phyloP scores from a whole-genome alignment of 257 asterid genomes.

The Hygrophila difformis region DNA sequence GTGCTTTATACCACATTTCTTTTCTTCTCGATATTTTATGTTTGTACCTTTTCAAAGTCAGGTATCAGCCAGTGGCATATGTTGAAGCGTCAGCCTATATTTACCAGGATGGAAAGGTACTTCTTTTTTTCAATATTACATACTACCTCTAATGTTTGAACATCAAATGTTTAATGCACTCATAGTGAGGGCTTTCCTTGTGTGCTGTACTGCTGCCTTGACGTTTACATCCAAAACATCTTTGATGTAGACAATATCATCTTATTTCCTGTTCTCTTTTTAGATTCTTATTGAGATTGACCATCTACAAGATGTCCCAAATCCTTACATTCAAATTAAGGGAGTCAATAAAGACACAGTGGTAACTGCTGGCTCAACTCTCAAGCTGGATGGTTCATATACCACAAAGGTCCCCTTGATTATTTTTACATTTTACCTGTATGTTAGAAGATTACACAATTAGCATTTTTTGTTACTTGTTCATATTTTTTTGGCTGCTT shows the following conservation, averaged over 20 bases:
- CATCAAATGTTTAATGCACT: too few relatives aligned
- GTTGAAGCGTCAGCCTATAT: constrained; percentile 95
- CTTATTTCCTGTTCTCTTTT: constrained; percentile 1
- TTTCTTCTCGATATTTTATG: constrained; percentile 12
- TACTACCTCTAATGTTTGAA: too few relatives aligned
- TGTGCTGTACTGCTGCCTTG: not conserved
- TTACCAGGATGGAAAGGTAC: constrained; percentile 99
- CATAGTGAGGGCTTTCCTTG: not conserved
- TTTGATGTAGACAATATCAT: not conserved
- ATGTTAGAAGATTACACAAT: not conserved
- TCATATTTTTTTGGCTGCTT: too few relatives aligned
- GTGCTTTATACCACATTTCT: constrained; percentile 1
- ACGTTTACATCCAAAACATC: too few relatives aligned
- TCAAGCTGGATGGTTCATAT: constrained; percentile 82
- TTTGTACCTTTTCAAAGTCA: constrained; percentile 34
- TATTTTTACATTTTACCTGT: constrained; percentile 3
- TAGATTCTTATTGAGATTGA: constrained; percentile 95
- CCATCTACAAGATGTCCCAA: constrained; percentile 87
- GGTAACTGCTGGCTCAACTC: constrained; percentile 75
- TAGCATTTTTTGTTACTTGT: too few relatives aligned
- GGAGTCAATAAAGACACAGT: constrained; percentile 84
- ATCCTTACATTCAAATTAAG: constrained; percentile 86
- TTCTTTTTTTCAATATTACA: too few relatives aligned
- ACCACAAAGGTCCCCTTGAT: constrained; percentile 71
- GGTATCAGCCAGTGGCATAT: constrained; percentile 94